A percentile compares a stretch with the other conserved stretches of the same genome.
These are phyloP conservation scores for Fusarium anthophilum DNA, from an alignment of 2,329 filamentous ascomycete genomes.

Conservation along the genomic window DNA sequence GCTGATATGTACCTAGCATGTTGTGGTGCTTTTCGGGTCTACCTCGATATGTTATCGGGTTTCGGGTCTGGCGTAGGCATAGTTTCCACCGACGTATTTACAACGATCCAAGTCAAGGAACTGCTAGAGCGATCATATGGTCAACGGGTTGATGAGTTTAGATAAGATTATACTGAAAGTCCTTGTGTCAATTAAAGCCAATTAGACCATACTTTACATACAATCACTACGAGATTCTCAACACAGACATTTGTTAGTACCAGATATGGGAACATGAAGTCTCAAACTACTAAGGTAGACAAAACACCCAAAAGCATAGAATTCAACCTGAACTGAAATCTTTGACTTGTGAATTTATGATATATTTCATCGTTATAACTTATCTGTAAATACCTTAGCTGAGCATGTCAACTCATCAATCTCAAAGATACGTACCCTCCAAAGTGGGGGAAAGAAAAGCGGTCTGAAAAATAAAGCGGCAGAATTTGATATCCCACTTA, in stretches of 20 bases:
- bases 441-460: constrained; percentile 41
- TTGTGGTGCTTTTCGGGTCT: constrained; percentile 18
- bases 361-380: background rate
- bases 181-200: background rate
- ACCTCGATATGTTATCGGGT: constrained; percentile 14
- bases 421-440: constrained; percentile 23
- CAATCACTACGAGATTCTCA: background rate
- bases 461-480: constrained; percentile 46
- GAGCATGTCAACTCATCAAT: background rate
- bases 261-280: background rate
- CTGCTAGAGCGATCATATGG: background rate
- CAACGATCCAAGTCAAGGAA: background rate
- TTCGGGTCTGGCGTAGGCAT: constrained; percentile 25
- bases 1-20: background rate
- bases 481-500: constrained; percentile 52
- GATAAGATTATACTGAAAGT: background rate
- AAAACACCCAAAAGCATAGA: no score
- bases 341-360: background rate
- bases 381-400: background rate
- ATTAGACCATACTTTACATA: no score
- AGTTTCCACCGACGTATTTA: background rate
- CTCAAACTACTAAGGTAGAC: background rate
- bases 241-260: background rate
- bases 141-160: background rate
- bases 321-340: no score